These are phyloP conservation scores for Abrus precatorius DNA, from an alignment of 306 rosid genomes.

Conservation along the genomic window DNA sequence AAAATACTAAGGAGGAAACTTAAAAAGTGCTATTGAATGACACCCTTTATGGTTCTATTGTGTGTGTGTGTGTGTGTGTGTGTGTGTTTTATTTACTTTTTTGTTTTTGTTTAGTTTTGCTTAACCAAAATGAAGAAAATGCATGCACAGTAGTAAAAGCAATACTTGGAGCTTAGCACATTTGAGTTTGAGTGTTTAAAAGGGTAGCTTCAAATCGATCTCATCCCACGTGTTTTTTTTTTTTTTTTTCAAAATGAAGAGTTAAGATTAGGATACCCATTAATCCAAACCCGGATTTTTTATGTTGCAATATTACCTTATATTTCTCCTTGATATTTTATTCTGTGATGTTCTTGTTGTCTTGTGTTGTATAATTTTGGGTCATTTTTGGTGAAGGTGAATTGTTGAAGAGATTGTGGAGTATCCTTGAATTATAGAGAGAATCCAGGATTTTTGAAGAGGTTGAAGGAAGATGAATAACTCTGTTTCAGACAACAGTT, in stretches of 20 bases:
- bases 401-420: background rate
- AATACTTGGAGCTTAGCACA: background rate
- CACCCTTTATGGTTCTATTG: background rate
- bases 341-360: background rate
- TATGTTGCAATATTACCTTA: background rate
- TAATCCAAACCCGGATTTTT: conserved; percentile 17
- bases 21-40: conserved; percentile 1
- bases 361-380: conserved; percentile 6
- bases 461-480: conserved; percentile 65
- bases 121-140: background rate
- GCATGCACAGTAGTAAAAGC: background rate
- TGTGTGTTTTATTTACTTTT: background rate
- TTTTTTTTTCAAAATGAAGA: background rate
- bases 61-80: background rate
- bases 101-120: background rate
- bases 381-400: conserved; percentile 44
- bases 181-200: background rate
- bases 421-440: background rate
- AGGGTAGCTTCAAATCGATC: conserved; percentile 6
- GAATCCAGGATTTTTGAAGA: conserved; percentile 22
- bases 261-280: conserved; percentile 9
- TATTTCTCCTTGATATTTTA: background rate
- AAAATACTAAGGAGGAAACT: background rate
- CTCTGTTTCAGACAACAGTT: conserved; percentile 80
- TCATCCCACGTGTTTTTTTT: conserved; percentile 28